These are phyloP conservation scores for Sarocladium brachiariae DNA, from an alignment of 2,329 filamentous ascomycete species.

Conservation along the genomic window DNA sequence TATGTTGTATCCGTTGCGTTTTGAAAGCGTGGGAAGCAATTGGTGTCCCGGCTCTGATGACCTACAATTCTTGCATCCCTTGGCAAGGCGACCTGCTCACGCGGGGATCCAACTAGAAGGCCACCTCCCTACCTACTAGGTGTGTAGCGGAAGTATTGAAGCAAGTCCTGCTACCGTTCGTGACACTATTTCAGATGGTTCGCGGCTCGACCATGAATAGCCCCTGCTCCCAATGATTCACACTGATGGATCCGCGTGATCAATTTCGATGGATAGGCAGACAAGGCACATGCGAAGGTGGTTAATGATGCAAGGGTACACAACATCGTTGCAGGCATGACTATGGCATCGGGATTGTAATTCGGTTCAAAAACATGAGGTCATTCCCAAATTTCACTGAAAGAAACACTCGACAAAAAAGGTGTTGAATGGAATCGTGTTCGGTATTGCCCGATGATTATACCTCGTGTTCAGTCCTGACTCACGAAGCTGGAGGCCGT, in stretches of 20 bases:
- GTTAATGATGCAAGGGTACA: background rate
- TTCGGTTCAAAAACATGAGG: background rate
- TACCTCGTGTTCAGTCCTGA: constrained; percentile 3
- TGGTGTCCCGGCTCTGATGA: background rate
- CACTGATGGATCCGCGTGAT: background rate
- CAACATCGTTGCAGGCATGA: background rate
- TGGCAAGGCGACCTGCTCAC: constrained; percentile 3
- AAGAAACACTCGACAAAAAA: background rate
- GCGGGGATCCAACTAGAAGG: background rate
- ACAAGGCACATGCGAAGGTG: background rate
- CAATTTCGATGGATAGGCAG: constrained; percentile 1
- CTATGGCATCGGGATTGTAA: background rate
- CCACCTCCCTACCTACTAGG: too few species aligned
- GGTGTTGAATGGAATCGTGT: constrained; percentile 1
- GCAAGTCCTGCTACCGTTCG: background rate
- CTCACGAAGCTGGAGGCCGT: background rate
- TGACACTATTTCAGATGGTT: background rate
- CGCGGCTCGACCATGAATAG: background rate
- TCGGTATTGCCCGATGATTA: background rate
- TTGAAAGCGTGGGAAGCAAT: too few species aligned
- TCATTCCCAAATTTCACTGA: constrained; percentile 1
- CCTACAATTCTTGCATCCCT: background rate
- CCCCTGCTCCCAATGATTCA: background rate
- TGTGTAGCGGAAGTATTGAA: background rate
- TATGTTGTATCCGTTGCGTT: too few species aligned